phyloP scores from a whole-genome alignment of 1,139 yeast genomes.

The Magnusiomyces suaveolens region DNA sequence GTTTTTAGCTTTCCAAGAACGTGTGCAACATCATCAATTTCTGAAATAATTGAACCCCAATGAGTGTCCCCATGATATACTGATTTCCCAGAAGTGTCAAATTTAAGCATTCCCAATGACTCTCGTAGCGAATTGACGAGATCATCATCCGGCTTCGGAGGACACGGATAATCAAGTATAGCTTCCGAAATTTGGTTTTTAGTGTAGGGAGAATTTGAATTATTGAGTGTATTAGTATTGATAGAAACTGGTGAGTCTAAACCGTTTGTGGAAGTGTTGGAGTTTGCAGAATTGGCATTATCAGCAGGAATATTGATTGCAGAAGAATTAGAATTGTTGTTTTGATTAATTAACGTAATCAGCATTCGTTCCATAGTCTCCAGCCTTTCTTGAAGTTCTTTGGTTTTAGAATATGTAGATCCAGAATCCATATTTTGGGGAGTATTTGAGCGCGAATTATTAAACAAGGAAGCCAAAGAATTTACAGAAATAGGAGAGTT shows the following conservation, averaged over 20 bases:
- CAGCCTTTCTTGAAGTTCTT: constrained; percentile 16
- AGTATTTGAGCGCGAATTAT: neutral
- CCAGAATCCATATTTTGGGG: neutral
- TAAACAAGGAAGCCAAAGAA: neutral
- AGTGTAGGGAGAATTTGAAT: constrained; percentile 4
- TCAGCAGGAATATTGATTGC: neutral
- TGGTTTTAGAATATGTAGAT: neutral
- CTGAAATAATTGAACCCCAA: constrained; percentile 30
- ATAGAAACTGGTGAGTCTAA: constrained; percentile 15
- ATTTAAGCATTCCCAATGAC: constrained; percentile 31
- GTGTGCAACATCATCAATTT: constrained; percentile 27
- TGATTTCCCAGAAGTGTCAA: constrained; percentile 29
- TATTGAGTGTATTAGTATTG: constrained; percentile 9
- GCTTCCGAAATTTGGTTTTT: neutral
- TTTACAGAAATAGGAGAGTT: neutral
- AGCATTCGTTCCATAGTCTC: constrained; percentile 28
- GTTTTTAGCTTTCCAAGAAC: constrained; percentile 19
- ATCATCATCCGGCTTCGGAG: constrained; percentile 3
- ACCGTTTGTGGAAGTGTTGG: neutral
- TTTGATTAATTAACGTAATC: constrained; percentile 19
- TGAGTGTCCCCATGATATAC: constrained; percentile 33
- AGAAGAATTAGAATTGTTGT: neutral
- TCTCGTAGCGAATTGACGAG: constrained; percentile 24
- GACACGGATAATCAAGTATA: neutral
- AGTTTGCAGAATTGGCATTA: neutral